Percentiles rank a stretch among this genome's conserved stretches.
Conservation (phyloP, 225 moss, liverwort and hornwort species). For the Pseudoscleropodium purum region DNA sequence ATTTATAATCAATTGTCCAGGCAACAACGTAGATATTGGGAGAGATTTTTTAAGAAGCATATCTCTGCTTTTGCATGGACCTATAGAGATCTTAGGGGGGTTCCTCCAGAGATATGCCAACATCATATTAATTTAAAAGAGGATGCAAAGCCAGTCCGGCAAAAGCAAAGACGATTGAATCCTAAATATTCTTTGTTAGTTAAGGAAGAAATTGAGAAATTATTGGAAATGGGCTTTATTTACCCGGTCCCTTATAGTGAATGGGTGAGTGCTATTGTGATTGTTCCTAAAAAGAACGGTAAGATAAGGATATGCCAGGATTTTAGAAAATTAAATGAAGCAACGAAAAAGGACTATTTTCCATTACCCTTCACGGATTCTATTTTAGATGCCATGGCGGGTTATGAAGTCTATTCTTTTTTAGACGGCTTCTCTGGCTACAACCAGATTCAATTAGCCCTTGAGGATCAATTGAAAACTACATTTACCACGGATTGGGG, state of each 20-base stretch:
- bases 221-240: too few species aligned
- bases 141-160: not conserved
- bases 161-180: not conserved
- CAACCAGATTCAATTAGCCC: accelerated
- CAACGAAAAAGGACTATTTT: not conserved
- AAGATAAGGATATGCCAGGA: not conserved
- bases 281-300: not conserved
- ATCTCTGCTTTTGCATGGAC: too few species aligned
- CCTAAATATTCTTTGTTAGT: not conserved
- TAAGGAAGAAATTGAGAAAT: not conserved
- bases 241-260: not conserved
- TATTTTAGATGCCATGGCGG: not conserved
- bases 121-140: not conserved
- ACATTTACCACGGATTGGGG: not conserved
- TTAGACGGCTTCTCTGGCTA: not conserved
- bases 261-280: not conserved
- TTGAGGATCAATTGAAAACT: not conserved
- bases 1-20: too few species aligned
- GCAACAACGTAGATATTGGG: too few species aligned
- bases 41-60: too few species aligned
- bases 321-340: not conserved
- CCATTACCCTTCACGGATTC: not conserved
- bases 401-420: not conserved
- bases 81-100: too few species aligned
- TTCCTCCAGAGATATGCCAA: too few species aligned